Evolutionary conservation across 257 asterid genomes (phyloP).

Genomic region (Solanum pinnatisectum): DNA sequence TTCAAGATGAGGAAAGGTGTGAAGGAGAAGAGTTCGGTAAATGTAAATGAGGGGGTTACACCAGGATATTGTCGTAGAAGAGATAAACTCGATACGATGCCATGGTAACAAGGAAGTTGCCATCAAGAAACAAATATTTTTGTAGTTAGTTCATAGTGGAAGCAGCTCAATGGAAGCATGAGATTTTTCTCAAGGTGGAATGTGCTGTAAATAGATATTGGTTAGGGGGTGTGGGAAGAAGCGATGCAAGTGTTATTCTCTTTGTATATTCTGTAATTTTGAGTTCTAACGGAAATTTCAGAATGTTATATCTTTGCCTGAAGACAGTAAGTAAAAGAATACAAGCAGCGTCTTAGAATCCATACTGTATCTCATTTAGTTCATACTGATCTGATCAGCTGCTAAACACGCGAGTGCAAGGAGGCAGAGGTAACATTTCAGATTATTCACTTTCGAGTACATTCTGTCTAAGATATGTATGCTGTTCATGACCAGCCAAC

Average conservation of each 20-base stretch:
- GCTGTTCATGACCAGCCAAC: not conserved
- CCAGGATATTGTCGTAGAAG: not conserved
- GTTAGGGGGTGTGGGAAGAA: not conserved
- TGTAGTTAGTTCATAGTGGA: constrained; percentile 8
- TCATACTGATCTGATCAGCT: not conserved
- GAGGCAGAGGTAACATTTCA: not conserved
- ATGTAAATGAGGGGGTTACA: not conserved
- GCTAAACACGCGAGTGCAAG: not conserved
- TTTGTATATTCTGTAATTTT: constrained; percentile 12
- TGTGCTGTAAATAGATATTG: constrained; percentile 12
- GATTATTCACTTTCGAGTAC: not conserved
- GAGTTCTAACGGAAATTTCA: not conserved
- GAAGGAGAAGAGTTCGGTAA: not conserved
- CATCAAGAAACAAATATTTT: constrained; percentile 9
- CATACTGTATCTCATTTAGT: not conserved
- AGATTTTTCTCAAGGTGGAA: not conserved
- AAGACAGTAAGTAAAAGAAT: not conserved
- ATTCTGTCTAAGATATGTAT: not conserved
- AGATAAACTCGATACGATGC: not conserved
- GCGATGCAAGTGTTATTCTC: not conserved
- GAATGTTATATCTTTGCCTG: not conserved
- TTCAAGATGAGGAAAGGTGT: not conserved
- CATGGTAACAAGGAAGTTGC: not conserved
- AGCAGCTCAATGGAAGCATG: constrained; percentile 3
- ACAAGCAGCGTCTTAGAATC: not conserved